These are phyloP conservation scores for Stephania japonica DNA, from an alignment of 164 flowering plant species.

Conservation along the genomic window DNA sequence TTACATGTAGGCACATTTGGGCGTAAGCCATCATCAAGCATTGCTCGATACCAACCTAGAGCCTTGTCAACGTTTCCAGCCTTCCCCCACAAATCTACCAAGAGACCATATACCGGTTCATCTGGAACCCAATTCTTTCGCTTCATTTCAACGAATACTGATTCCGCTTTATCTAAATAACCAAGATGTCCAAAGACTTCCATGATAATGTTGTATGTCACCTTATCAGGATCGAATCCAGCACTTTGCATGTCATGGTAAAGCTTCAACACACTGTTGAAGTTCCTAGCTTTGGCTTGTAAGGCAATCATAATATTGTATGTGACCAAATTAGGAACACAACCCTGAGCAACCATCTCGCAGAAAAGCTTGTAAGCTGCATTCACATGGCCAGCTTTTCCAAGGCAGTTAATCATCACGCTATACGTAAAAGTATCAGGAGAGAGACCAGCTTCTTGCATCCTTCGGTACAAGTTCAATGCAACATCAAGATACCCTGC, in stretches of 20 bases:
- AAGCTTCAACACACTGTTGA: conserved; percentile 56
- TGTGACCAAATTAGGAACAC: conserved; percentile 78
- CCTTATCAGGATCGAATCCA: conserved; percentile 88
- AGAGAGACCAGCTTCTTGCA: conserved; percentile 76
- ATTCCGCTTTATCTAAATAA: conserved; percentile 83
- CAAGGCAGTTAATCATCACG: conserved; percentile 90
- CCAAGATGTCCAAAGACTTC: conserved; percentile 98
- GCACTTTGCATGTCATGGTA: conserved; percentile 85
- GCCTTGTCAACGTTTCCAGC: conserved; percentile 83
- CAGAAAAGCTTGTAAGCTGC: conserved; percentile 76
- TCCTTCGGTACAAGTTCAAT: conserved; percentile 85
- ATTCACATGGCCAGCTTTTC: conserved; percentile 66
- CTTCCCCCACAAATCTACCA: conserved; percentile 98
- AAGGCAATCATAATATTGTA: conserved; percentile 83
- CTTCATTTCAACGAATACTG: conserved; percentile 69
- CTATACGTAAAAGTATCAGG: conserved; percentile 93
- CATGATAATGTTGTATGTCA: conserved; percentile 94
- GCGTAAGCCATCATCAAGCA: conserved; percentile 75
- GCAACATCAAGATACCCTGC: conserved; percentile 90
- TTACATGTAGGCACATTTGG: conserved; percentile 98
- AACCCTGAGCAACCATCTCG: conserved; percentile 72
- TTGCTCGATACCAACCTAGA: conserved; percentile 74
- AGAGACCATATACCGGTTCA: conserved; percentile 93
- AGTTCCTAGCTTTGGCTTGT: conserved; percentile 90
- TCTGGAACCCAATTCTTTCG: conserved; percentile 76